Evolutionary conservation across 177 flowering plant species (phyloP).

Genomic region (Vitis hybrid): DNA sequence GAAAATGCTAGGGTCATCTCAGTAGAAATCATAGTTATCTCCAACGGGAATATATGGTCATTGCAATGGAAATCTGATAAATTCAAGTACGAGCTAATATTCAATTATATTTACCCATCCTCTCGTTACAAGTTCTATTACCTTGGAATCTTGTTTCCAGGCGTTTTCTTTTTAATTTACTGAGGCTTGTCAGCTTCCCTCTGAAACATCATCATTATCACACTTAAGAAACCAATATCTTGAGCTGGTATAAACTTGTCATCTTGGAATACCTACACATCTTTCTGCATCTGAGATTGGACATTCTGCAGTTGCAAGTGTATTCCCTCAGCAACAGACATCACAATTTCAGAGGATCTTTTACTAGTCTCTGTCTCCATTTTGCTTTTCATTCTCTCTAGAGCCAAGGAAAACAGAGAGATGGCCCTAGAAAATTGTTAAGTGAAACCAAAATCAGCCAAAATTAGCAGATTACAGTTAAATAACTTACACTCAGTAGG

Average conservation of each 20-base stretch:
- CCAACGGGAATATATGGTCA: background rate
- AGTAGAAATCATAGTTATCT: background rate
- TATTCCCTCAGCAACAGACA: conserved; percentile 53
- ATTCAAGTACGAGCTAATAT: background rate
- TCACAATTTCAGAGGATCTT: conserved; percentile 69
- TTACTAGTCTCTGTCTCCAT: conserved; percentile 46
- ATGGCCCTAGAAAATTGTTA: conserved; percentile 50
- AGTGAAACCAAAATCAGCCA: conserved; percentile 8
- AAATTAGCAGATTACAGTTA: conserved; percentile 3
- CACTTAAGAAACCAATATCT: conserved; percentile 5
- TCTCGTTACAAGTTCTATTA: conserved; percentile 18
- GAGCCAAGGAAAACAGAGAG: conserved; percentile 50
- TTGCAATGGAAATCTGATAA: background rate
- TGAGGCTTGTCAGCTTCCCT: conserved; percentile 51
- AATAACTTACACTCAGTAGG: background rate
- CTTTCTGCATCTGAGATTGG: conserved; percentile 68
- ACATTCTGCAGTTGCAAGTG: conserved; percentile 54
- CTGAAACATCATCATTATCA: conserved; percentile 46
- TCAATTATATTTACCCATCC: background rate
- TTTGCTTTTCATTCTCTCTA: conserved; percentile 59
- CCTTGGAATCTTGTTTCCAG: conserved; percentile 74
- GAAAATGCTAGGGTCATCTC: too few relatives aligned
- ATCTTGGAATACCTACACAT: conserved; percentile 52
- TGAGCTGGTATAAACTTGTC: background rate
- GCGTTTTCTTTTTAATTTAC: conserved; percentile 63